Percentiles rank a stretch among this genome's conserved stretches.
These are phyloP conservation scores for Cladosporium sp. DNA, from an alignment of 2,329 filamentous ascomycete genomes.

Conservation along the genomic window DNA sequence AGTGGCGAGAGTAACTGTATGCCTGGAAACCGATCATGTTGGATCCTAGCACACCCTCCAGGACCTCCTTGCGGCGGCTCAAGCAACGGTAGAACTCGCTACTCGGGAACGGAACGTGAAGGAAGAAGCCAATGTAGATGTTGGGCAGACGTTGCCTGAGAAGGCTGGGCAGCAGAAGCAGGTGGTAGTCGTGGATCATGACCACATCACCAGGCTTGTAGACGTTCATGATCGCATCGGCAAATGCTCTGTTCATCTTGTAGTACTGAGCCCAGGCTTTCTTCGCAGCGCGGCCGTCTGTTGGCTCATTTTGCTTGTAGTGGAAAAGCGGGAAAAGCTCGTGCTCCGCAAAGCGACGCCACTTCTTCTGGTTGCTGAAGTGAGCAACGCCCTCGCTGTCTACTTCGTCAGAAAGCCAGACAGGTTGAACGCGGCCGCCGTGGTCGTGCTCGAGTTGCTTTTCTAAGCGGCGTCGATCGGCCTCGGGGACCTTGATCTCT, in stretches of 20 bases:
- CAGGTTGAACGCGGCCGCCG: conserved; percentile 77
- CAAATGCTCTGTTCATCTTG: conserved; percentile 89
- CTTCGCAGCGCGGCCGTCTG: conserved; percentile 78
- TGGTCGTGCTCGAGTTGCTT: conserved; percentile 70
- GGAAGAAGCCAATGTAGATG: conserved; percentile 92
- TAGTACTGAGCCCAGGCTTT: conserved; percentile 91
- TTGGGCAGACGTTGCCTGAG: conserved; percentile 82
- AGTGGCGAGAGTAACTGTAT: conserved; percentile 92
- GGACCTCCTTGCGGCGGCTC: conserved; percentile 81
- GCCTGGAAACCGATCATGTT: conserved; percentile 96
- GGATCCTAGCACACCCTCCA: conserved; percentile 85
- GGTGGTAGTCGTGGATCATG: conserved; percentile 91
- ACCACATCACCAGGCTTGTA: conserved; percentile 94
- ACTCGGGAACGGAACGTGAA: conserved; percentile 93
- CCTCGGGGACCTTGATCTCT: conserved; percentile 68
- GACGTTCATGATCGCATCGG: conserved; percentile 80
- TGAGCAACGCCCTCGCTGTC: conserved; percentile 67
- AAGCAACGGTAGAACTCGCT: conserved; percentile 93
- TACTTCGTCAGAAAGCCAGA: conserved; percentile 82
- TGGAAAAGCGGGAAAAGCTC: conserved; percentile 92
- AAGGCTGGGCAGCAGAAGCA: conserved; percentile 86
- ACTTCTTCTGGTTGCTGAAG: conserved; percentile 79
- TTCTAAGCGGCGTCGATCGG: conserved; percentile 74
- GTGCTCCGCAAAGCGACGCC: conserved; percentile 88
- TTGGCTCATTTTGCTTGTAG: conserved; percentile 92